Percentiles rank a stretch among this genome's conserved stretches.
Conservation (phyloP, 2,329 filamentous ascomycete genomes). For the Akanthomyces dipterigenus region DNA sequence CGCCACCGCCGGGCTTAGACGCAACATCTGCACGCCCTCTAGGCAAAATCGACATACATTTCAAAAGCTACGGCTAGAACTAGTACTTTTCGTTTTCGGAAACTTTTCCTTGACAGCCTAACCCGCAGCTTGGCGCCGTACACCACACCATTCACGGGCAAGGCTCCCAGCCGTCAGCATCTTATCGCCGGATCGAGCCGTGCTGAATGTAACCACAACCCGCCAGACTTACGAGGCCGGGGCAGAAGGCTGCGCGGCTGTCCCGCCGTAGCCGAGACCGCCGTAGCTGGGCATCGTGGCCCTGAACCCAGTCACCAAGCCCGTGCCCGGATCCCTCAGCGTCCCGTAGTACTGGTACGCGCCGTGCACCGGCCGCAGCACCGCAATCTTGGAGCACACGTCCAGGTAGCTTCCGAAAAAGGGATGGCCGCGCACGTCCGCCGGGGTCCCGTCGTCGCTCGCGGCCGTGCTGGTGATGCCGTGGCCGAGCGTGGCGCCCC, state of each 20-base stretch:
- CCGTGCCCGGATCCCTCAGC: constrained; percentile 28
- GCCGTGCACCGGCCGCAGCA: constrained; percentile 31
- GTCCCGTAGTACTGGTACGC: constrained; percentile 38
- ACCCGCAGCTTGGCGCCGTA: neutral
- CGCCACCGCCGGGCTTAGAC: neutral
- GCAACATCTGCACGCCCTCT: neutral
- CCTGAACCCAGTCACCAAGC: constrained; percentile 31
- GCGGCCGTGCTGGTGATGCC: constrained; percentile 31
- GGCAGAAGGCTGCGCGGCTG: neutral
- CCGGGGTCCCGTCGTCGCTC: neutral
- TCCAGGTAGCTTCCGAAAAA: constrained; percentile 48
- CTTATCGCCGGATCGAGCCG: neutral
- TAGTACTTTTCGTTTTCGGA: neutral
- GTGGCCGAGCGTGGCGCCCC: constrained; percentile 54
- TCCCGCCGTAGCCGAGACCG: neutral
- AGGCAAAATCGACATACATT: neutral
- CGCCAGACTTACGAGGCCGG: neutral
- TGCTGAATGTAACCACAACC: neutral
- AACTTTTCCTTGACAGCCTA: neutral
- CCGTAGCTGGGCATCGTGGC: too few species aligned
- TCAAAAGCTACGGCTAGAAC: too few species aligned
- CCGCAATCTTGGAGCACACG: constrained; percentile 33
- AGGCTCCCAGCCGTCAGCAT: neutral
- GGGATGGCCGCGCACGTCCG: constrained; percentile 36
- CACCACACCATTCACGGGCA: neutral